Conservation (phyloP, 345 rosid genomes). For the Erodium maritimum region DNA sequence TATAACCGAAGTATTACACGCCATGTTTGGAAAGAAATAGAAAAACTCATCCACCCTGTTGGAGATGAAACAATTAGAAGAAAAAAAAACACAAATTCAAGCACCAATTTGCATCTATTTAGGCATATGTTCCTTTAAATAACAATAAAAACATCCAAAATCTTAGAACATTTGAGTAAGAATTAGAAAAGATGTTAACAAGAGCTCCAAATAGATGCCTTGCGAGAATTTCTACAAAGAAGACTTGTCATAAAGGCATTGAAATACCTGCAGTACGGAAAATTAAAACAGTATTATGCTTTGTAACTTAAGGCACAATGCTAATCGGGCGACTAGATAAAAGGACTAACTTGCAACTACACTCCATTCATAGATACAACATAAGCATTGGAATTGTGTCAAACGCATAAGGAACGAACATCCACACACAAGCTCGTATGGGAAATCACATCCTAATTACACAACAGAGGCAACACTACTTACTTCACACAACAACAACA, state of each 20-base stretch:
- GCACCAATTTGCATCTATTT: too few relatives aligned
- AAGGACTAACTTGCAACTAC: background rate
- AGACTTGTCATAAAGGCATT: slow-evolving; percentile 33
- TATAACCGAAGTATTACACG: too few relatives aligned
- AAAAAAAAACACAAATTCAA: too few relatives aligned
- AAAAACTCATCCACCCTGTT: too few relatives aligned
- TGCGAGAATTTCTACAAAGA: slow-evolving; percentile 2
- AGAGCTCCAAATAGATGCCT: slow-evolving; percentile 1
- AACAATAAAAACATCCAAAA: too few relatives aligned
- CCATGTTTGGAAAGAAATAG: too few relatives aligned
- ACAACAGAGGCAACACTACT: background rate
- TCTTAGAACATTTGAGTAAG: too few relatives aligned
- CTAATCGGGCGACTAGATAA: too few relatives aligned
- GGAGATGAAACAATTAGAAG: too few relatives aligned
- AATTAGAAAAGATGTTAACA: too few relatives aligned
- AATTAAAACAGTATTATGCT: background rate
- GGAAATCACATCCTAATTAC: background rate
- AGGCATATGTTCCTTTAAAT: too few relatives aligned
- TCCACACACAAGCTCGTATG: background rate
- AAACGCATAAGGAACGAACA: too few relatives aligned
- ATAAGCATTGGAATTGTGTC: background rate
- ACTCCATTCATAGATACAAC: background rate
- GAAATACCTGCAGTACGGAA: slow-evolving; percentile 28
- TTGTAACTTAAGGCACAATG: background rate
- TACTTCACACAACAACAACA: background rate